phyloP scores from a whole-genome alignment of 225 moss, liverwort and hornwort genomes.

The Bryum argenteum region DNA sequence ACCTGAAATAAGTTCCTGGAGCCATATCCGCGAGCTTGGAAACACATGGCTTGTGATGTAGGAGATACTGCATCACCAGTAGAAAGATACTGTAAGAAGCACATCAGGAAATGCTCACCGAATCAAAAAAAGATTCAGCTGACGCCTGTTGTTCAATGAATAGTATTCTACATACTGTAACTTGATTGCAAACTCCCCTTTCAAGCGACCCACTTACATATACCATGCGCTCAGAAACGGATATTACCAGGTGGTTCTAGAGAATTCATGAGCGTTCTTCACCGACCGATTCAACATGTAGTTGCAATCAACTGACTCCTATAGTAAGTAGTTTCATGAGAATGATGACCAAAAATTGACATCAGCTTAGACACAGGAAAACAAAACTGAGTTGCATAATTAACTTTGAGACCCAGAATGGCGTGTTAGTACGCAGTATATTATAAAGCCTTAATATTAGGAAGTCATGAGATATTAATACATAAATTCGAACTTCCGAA shows the following conservation, averaged over 20 bases:
- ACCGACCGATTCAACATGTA: background rate
- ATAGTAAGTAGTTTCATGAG: constrained; percentile 2
- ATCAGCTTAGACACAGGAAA: constrained; percentile 3
- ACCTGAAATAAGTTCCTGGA: constrained; percentile 66
- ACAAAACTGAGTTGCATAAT: too few species aligned
- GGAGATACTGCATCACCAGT: constrained; percentile 54
- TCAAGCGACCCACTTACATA: background rate
- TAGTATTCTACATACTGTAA: background rate
- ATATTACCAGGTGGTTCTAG: constrained; percentile 12
- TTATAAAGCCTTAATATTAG: too few species aligned
- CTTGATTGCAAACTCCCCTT: background rate
- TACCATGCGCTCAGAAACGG: background rate
- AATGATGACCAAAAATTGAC: constrained; percentile 2
- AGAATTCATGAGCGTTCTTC: background rate
- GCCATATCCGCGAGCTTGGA: constrained; percentile 62
- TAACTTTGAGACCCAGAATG: too few species aligned
- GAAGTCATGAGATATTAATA: too few species aligned
- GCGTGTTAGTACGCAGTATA: too few species aligned
- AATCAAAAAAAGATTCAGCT: background rate
- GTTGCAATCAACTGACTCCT: constrained; percentile 24
- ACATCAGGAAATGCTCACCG: background rate
- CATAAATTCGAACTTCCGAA: too few species aligned
- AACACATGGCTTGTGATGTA: constrained; percentile 65
- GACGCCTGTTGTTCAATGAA: background rate
- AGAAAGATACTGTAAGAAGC: constrained; percentile 18